Conservation (phyloP, 176 grass and related monocot species). For the Carex myosuroides region DNA sequence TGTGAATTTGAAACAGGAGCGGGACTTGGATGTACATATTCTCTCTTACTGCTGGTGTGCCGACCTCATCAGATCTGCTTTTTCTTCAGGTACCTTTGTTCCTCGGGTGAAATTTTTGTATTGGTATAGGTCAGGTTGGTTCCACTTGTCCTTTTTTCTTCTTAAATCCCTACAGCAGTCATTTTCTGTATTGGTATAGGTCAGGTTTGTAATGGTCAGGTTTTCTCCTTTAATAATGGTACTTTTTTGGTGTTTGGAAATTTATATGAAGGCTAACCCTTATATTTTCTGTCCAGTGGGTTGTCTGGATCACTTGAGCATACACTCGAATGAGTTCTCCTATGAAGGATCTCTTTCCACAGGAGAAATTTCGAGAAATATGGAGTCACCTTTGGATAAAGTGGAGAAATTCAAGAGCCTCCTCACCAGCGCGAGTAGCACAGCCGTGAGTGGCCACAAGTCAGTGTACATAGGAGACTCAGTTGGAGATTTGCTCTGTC, state of each 20-base stretch:
- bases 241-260: background rate
- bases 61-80: constrained; percentile 83
- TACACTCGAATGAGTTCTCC: constrained; percentile 90
- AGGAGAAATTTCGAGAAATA: constrained; percentile 66
- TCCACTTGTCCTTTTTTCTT: background rate
- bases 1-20: constrained; percentile 43
- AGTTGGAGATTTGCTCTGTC: constrained; percentile 85
- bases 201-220: background rate
- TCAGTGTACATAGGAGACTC: constrained; percentile 92
- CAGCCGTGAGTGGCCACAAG: background rate
- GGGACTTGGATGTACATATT: constrained; percentile 75
- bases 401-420: constrained; percentile 67
- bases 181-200: background rate
- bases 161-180: background rate
- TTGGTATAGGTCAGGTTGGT: background rate
- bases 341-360: constrained; percentile 83
- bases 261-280: background rate
- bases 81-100: constrained; percentile 72
- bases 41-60: constrained; percentile 96
- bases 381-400: constrained; percentile 78
- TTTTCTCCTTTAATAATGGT: background rate
- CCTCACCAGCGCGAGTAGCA: constrained; percentile 15
- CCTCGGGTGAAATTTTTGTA: background rate
- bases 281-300: constrained; percentile 49
- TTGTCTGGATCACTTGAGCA: constrained; percentile 62